Conservation (phyloP, 257 asterid genomes). For the Penstemon barbatus region DNA sequence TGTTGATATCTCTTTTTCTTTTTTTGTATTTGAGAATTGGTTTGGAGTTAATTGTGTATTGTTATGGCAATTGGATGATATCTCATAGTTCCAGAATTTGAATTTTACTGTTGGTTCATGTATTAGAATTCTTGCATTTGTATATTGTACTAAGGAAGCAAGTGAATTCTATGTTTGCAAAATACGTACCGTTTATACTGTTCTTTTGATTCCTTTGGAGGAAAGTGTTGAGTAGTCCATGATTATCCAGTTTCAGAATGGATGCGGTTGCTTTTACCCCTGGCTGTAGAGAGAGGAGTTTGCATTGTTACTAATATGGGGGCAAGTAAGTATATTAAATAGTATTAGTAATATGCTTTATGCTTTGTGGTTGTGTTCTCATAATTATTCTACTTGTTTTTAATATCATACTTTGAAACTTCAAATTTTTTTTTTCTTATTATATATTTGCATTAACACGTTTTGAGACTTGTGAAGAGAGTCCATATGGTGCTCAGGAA, state of each 20-base stretch:
- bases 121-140: background rate
- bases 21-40: background rate
- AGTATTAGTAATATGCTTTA: background rate
- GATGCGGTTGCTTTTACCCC: slow-evolving; percentile 90
- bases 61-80: background rate
- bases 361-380: background rate
- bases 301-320: slow-evolving; percentile 96
- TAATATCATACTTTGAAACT: slow-evolving; percentile 12
- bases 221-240: background rate
- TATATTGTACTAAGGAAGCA: background rate
- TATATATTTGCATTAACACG: slow-evolving; percentile 18
- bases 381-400: background rate
- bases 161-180: background rate
- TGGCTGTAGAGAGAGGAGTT: slow-evolving; percentile 78
- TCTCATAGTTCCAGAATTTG: slow-evolving; percentile 1
- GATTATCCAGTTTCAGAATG: slow-evolving; percentile 81
- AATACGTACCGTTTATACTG: background rate
- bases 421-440: slow-evolving; percentile 22
- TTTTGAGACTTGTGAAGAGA: slow-evolving; percentile 47
- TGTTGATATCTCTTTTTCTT: background rate
- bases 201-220: background rate
- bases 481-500: slow-evolving; percentile 77
- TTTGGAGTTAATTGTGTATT: slow-evolving; percentile 5
- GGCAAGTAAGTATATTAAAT: slow-evolving; percentile 62
- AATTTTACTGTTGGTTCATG: background rate